phyloP scores from a whole-genome alignment of 169 alveolate species.

The Plasmodium yoelii region DNA sequence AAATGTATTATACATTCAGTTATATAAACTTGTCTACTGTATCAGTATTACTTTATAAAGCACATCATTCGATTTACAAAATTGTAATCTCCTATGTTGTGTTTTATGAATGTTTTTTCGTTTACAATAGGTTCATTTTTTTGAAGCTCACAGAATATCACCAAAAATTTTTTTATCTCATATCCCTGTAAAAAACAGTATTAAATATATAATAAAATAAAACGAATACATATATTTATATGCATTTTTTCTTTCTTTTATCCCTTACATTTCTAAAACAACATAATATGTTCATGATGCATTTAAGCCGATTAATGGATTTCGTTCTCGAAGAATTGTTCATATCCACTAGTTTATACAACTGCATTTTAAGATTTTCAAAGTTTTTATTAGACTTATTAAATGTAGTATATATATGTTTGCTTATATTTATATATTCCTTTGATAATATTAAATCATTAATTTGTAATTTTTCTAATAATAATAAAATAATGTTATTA shows the following conservation, averaged over 20 bases:
- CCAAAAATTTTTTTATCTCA: conserved; percentile 51
- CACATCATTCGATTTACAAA: conserved; percentile 74
- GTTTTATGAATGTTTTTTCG: conserved; percentile 67
- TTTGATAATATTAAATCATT: conserved; percentile 54
- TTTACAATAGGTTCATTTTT: conserved; percentile 55
- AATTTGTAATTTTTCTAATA: conserved; percentile 67
- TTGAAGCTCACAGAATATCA: conserved; percentile 47
- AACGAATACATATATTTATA: background rate
- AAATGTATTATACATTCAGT: too few relatives aligned
- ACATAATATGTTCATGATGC: conserved; percentile 51
- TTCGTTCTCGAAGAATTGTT: conserved; percentile 25
- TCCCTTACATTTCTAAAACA: conserved; percentile 60
- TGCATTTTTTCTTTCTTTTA: background rate
- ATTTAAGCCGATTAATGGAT: conserved; percentile 30
- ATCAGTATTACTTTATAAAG: conserved; percentile 53
- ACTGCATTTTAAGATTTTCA: conserved; percentile 32
- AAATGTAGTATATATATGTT: conserved; percentile 28
- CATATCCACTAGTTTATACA: conserved; percentile 18
- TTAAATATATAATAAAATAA: background rate
- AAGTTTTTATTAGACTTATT: conserved; percentile 33
- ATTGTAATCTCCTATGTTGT: conserved; percentile 52
- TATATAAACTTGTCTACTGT: background rate
- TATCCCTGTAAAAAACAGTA: conserved; percentile 40
- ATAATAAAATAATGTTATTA: conserved; percentile 61
- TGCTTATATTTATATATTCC: conserved; percentile 60